Base-by-base conservation (phyloP, 352 stramenopile species). In the Phytophthora idaei region DNA sequence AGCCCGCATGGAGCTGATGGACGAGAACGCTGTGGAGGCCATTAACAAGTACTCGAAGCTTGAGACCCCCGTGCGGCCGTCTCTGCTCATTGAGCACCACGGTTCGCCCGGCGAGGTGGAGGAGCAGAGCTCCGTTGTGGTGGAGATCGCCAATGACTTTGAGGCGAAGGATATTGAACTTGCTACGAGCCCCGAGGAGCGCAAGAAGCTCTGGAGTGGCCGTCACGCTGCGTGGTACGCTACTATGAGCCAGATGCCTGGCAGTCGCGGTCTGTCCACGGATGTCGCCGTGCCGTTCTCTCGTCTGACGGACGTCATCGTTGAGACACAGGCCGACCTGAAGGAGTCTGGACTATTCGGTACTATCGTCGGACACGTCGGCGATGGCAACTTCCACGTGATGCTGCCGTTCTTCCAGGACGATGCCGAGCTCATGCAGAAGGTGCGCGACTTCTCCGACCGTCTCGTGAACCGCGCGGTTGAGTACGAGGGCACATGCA, bases 331-430 rank as follows among this genome's bases (percentile, higher is more conserved):
- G 58, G 61, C 78, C 28, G 94, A 99, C 57, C 74, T 99, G 21
- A 83, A 92, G 54, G 76, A 92, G 49, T 89, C 87, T 7, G 82
- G 79, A 7, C 72, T 99, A 10, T 90, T 98, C 46, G 95, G 94
- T 37, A 94, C 90, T 29, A 98, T 98, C 52, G 95, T 99, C 62
- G 87, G 87, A 54, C 90, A 97, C 64, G 85, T 97, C 3, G 89
- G 97, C 21, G 97, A 99, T 69, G 97, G 97, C 44, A 99, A 99
- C 80, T 99, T 99, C 74, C 97, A 99, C 79, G 96, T 96, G 46
- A 98, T 99, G 73, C 76, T 99, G 49, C 93, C 98, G 21, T 90
- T 97, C 65, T 80, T 93, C 59, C 77, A 76, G 41, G 80, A 97
- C 57, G 80, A 99, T 59, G 72, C 85, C 5, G 75, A 89, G 55